Percentiles rank a stretch among this genome's conserved stretches.
Evolutionary conservation across 2,329 filamentous ascomycete genomes (phyloP).

Genomic region (Colletotrichum plurivorum): DNA sequence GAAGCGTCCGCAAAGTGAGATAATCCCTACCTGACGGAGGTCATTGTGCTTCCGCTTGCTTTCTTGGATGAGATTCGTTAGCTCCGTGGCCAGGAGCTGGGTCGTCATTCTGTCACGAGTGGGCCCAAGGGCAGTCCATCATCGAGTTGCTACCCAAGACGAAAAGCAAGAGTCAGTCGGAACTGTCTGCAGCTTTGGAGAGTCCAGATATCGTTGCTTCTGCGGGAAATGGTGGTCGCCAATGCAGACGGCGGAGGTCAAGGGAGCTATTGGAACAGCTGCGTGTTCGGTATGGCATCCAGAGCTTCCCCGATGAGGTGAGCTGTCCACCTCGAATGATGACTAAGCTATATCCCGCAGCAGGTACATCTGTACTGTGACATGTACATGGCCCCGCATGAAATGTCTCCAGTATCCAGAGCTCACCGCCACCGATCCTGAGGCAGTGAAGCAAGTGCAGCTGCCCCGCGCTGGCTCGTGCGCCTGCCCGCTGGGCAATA

Average conservation of each 20-base stretch:
- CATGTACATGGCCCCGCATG: neutral
- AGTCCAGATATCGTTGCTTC: neutral
- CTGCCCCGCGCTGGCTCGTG: constrained; percentile 36
- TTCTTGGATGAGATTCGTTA: constrained; percentile 93
- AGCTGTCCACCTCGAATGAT: constrained; percentile 41
- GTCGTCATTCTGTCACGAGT: constrained; percentile 80
- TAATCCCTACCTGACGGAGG: constrained; percentile 76
- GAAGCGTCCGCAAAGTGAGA: too few relatives aligned
- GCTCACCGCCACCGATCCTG: neutral
- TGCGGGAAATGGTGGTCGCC: neutral
- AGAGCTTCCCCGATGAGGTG: constrained; percentile 32
- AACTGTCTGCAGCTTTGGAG: neutral
- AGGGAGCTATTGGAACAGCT: constrained; percentile 29
- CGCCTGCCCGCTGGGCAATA: neutral
- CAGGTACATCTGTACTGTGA: neutral
- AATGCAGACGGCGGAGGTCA: constrained; percentile 1
- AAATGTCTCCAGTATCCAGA: constrained; percentile 3
- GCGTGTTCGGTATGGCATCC: constrained; percentile 16
- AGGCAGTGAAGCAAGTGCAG: neutral
- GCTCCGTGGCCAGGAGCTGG: constrained; percentile 89
- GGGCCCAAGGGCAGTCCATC: constrained; percentile 34
- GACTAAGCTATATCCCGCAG: constrained; percentile 30
- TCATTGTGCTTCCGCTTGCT: constrained; percentile 96
- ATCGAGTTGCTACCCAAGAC: constrained; percentile 4
- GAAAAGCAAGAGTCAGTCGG: neutral